Conservation (phyloP, 495 filamentous ascomycete genomes). For the Opeltia flavorubescens region DNA sequence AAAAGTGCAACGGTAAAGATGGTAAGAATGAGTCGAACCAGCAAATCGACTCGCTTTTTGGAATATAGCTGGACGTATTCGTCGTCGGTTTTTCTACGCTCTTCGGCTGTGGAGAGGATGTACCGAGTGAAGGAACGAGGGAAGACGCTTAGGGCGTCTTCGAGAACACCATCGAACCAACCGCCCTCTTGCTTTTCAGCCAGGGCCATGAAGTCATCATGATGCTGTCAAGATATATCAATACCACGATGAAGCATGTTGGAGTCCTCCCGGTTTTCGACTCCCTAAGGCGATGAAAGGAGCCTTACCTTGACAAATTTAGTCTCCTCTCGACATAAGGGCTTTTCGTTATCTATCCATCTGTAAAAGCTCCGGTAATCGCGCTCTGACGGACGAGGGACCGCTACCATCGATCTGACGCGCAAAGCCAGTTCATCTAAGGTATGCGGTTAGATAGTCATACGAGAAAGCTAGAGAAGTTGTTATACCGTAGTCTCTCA, state of each 20-base stretch:
- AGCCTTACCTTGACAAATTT: slow-evolving; percentile 14
- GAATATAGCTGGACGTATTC: slow-evolving; percentile 16
- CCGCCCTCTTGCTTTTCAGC: slow-evolving; percentile 21
- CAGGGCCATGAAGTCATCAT: slow-evolving; percentile 25
- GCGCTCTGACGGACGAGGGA: slow-evolving; percentile 7
- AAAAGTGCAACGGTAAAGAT: slow-evolving; percentile 16
- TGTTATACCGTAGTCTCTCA: slow-evolving; percentile 20
- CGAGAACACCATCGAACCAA: slow-evolving; percentile 24
- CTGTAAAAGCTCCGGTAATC: slow-evolving; percentile 18
- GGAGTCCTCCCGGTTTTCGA: not conserved
- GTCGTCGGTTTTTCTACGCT: slow-evolving; percentile 15
- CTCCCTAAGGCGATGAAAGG: too few relatives aligned
- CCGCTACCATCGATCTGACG: not conserved
- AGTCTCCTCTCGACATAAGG: slow-evolving; percentile 13
- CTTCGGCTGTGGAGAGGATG: slow-evolving; percentile 13
- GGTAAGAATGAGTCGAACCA: slow-evolving; percentile 20
- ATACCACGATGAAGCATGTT: not conserved
- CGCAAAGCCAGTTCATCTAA: slow-evolving; percentile 12
- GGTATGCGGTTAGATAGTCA: not conserved
- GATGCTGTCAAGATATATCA: slow-evolving; percentile 3
- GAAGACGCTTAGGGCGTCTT: slow-evolving; percentile 16
- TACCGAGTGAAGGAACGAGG: slow-evolving; percentile 6
- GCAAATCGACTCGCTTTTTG: slow-evolving; percentile 17
- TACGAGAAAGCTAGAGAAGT: slow-evolving; percentile 2
- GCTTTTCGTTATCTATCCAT: slow-evolving; percentile 17